phyloP scores from a whole-genome alignment of 1,284 basidiomycete species.

The Naganishia albida region DNA sequence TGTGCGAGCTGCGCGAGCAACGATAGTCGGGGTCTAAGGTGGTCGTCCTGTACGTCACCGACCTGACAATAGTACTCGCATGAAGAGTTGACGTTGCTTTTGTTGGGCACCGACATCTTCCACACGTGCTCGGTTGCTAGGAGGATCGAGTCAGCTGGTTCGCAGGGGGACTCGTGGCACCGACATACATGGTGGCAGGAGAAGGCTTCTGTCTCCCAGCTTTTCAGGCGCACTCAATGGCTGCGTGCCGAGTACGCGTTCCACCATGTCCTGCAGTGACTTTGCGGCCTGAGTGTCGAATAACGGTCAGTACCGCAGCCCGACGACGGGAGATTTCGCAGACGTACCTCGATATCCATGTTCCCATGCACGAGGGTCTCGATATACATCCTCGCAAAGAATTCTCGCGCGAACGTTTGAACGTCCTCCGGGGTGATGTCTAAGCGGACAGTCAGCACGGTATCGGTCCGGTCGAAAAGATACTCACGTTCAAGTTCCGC shows the following conservation, averaged over 20 bases:
- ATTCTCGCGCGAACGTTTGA: conserved; percentile 63
- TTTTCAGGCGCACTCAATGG: conserved; percentile 63
- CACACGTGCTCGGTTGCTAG: conserved; percentile 72
- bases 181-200: conserved; percentile 66
- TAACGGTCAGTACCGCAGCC: too few species aligned
- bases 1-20: conserved; percentile 69
- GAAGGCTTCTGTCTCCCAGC: conserved; percentile 63
- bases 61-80: conserved; percentile 77
- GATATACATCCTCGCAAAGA: conserved; percentile 71
- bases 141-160: conserved; percentile 12
- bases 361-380: conserved; percentile 85
- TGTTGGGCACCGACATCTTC: conserved; percentile 73
- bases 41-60: conserved; percentile 59
- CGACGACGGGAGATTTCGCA: not conserved
- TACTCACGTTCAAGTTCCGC: conserved; percentile 70
- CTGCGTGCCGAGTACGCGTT: conserved; percentile 66
- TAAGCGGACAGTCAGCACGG: conserved; percentile 42
- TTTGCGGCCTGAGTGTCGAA: conserved; percentile 65
- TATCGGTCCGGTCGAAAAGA: not conserved
- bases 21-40: conserved; percentile 48
- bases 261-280: conserved; percentile 69
- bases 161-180: conserved; percentile 28
- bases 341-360: conserved; percentile 70
- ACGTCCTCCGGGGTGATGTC: conserved; percentile 74
- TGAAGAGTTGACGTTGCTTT: conserved; percentile 82